Percentiles rank a stretch among this genome's conserved stretches.
Evolutionary conservation across 495 filamentous ascomycete genomes (phyloP).

Genomic region (Xylaria curta): DNA sequence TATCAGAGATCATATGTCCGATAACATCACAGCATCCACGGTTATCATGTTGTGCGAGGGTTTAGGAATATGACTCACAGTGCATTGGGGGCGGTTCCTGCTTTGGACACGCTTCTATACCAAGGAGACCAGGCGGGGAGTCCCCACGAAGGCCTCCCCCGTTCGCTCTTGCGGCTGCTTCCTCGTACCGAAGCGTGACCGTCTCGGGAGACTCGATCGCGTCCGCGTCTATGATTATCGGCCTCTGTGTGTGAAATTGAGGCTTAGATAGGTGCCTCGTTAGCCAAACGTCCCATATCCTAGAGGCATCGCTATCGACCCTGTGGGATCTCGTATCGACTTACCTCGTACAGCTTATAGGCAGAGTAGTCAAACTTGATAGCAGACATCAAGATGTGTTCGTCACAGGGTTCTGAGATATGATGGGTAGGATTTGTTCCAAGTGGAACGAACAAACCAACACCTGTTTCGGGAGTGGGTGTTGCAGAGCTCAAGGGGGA

Average conservation of each 20-base stretch:
- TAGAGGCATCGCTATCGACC: neutral
- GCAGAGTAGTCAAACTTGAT: constrained; percentile 54
- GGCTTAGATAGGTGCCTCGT: constrained; percentile 38
- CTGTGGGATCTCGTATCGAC: constrained; percentile 28
- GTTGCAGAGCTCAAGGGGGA: constrained; percentile 34
- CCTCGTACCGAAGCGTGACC: constrained; percentile 54
- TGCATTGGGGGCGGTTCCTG: constrained; percentile 54
- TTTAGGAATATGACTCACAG: constrained; percentile 42
- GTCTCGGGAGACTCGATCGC: constrained; percentile 56
- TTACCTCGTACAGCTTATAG: constrained; percentile 60
- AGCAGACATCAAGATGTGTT: constrained; percentile 57
- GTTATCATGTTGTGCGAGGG: neutral
- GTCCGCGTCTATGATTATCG: constrained; percentile 57
- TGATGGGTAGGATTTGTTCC: constrained; percentile 29
- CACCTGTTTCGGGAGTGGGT: constrained; percentile 41
- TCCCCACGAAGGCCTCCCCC: constrained; percentile 56
- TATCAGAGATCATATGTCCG: neutral
- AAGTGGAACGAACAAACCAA: constrained; percentile 32
- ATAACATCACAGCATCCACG: neutral
- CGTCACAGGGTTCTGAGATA: constrained; percentile 29
- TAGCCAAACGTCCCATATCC: constrained; percentile 16
- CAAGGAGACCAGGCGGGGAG: constrained; percentile 58
- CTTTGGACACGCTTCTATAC: constrained; percentile 53
- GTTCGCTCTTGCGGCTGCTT: constrained; percentile 53
- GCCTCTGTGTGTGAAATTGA: constrained; percentile 54